Conservation (phyloP, 23 red algal genomes). For the Gracilaria gracilis region DNA sequence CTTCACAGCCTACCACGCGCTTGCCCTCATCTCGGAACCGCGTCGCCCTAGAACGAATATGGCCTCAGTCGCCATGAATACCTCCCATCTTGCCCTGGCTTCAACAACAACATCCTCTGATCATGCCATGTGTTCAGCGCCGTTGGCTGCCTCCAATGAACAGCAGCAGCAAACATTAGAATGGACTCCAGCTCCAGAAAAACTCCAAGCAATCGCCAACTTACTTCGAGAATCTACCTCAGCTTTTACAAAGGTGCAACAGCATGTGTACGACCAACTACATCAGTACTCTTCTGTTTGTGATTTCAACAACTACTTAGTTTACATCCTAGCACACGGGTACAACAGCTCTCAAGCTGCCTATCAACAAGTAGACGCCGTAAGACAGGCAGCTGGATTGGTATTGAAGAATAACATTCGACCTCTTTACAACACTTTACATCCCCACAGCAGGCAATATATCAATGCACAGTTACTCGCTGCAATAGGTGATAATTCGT, state of each 20-base stretch:
- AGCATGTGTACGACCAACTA: constrained; percentile 73
- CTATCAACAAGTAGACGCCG: constrained; percentile 45
- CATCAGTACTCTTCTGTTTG: constrained; percentile 58
- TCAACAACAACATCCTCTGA: constrained; percentile 7
- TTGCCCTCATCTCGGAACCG: constrained; percentile 20
- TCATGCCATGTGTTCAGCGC: constrained; percentile 20
- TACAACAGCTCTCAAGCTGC: constrained; percentile 16
- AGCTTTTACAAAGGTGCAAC: constrained; percentile 54
- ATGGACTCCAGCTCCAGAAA: constrained; percentile 57
- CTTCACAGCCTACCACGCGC: constrained; percentile 4
- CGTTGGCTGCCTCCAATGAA: constrained; percentile 15
- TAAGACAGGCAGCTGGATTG: constrained; percentile 85
- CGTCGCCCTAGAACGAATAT: constrained; percentile 16
- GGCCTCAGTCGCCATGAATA: constrained; percentile 48
- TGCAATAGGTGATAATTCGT: constrained; percentile 77
- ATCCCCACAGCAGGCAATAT: constrained; percentile 64
- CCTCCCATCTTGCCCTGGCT: constrained; percentile 35
- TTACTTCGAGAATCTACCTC: constrained; percentile 59
- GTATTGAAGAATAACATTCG: constrained; percentile 88
- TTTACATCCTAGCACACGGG: constrained; percentile 76
- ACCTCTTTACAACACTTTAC: constrained; percentile 63
- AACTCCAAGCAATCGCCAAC: constrained; percentile 42
- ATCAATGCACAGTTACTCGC: constrained; percentile 71
- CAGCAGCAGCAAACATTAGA: constrained; percentile 28
- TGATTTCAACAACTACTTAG: constrained; percentile 90